These are phyloP conservation scores for Clohesyomyces aquaticus DNA, from an alignment of 495 filamentous ascomycete genomes.

Conservation along the genomic window DNA sequence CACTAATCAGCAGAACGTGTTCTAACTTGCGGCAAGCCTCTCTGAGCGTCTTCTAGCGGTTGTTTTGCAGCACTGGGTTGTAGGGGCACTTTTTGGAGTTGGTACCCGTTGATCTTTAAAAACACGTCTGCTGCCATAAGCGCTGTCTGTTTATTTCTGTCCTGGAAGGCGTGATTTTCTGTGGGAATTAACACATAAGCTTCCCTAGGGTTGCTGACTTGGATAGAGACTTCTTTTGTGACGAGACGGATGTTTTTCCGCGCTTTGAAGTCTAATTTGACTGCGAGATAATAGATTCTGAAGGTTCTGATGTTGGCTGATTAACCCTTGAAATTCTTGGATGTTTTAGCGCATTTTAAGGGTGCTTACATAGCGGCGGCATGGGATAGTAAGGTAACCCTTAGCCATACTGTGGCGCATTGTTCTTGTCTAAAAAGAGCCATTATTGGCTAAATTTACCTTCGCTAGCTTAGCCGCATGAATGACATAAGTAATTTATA, in stretches of 20 bases:
- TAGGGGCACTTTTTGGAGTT: conserved; percentile 18
- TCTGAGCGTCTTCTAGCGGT: no score
- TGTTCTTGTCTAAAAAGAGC: no score
- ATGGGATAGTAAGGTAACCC: no score
- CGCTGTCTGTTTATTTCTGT: conserved; percentile 43
- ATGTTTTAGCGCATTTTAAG: no score
- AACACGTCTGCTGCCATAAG: conserved; percentile 48
- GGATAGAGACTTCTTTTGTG: conserved; percentile 25
- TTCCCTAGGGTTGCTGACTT: conserved; percentile 26
- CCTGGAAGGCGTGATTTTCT: conserved; percentile 46
- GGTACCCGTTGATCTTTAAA: conserved; percentile 47
- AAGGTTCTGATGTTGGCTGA: neutral
- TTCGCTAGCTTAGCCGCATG: neutral
- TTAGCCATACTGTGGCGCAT: neutral
- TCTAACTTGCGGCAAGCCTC: no score
- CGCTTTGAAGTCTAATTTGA: neutral
- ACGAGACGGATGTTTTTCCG: conserved; percentile 2
- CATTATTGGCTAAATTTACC: no score
- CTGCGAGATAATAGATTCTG: neutral
- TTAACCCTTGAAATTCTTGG: neutral
- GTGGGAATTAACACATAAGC: conserved; percentile 28
- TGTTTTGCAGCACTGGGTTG: no score
- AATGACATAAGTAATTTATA: neutral
- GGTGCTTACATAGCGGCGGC: no score
- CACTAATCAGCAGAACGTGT: no score